Conservation (phyloP, 140 eudicot genomes). For the Senecio squalidus region DNA sequence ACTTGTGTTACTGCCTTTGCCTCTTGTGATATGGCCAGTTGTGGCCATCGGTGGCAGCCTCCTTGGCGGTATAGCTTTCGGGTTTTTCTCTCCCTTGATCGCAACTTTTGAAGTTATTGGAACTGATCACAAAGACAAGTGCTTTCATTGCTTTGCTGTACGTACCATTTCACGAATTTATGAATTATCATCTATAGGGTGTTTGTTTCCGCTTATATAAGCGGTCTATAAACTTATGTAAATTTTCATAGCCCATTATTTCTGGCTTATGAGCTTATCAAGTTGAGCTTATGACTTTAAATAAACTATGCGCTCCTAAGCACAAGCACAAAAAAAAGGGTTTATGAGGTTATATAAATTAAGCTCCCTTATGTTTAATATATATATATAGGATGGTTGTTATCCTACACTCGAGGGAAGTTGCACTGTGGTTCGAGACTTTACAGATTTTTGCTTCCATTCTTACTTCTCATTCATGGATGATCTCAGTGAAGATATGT, state of each 20-base stretch:
- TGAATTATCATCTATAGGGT: too few relatives aligned
- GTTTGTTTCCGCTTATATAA: too few relatives aligned
- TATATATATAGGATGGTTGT: conserved; percentile 70
- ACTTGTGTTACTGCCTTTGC: conserved; percentile 61
- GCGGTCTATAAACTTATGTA: too few relatives aligned
- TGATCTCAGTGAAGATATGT: conserved; percentile 68
- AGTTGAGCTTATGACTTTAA: too few relatives aligned
- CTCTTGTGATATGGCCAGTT: conserved; percentile 67
- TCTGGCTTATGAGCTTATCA: too few relatives aligned
- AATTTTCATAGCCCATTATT: too few relatives aligned
- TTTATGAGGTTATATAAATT: too few relatives aligned
- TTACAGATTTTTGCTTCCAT: conserved; percentile 90
- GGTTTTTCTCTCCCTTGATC: conserved; percentile 74
- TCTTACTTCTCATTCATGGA: conserved; percentile 97
- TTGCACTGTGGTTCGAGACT: conserved; percentile 81
- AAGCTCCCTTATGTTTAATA: not conserved
- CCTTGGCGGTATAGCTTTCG: conserved; percentile 70
- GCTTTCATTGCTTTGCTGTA: conserved; percentile 65
- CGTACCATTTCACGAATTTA: too few relatives aligned
- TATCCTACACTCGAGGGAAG: conserved; percentile 56
- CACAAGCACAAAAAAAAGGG: not conserved
- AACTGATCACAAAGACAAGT: conserved; percentile 44
- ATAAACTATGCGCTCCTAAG: too few relatives aligned
- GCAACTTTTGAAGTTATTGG: conserved; percentile 89
- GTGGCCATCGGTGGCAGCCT: conserved; percentile 57